These are phyloP conservation scores for Lanmaoa pseudosensibilis DNA, from an alignment of 768 basidiomycete species.

Conservation along the genomic window DNA sequence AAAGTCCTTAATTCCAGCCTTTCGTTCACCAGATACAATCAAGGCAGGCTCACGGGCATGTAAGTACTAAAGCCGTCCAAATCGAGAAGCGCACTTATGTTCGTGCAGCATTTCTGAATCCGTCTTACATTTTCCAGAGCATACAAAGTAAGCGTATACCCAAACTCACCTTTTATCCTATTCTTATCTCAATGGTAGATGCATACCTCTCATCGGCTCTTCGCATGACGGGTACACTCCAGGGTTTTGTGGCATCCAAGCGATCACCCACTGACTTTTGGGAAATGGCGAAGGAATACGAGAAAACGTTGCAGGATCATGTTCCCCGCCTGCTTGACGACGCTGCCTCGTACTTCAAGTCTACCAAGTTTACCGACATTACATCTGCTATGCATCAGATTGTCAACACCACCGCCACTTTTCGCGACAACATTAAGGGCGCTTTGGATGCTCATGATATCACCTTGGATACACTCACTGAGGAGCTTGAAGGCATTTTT, in stretches of 20 bases:
- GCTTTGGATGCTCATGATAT: constrained; percentile 5
- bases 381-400: constrained; percentile 6
- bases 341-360: not conserved
- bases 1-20: not conserved
- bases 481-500: constrained; percentile 16
- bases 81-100: not conserved
- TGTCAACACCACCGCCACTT: constrained; percentile 8
- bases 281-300: constrained; percentile 7
- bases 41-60: not conserved
- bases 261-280: constrained; percentile 7
- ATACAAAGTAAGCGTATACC: not conserved
- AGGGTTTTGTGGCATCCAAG: not conserved
- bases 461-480: constrained; percentile 3
- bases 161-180: not conserved
- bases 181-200: not conserved
- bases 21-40: not conserved
- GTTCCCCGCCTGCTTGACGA: constrained; percentile 5
- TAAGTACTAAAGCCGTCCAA: not conserved
- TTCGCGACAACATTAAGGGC: constrained; percentile 11
- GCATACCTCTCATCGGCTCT: not conserved
- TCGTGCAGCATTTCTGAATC: not conserved
- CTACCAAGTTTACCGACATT: constrained; percentile 8
- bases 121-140: not conserved
- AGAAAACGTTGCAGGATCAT: not conserved
- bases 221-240: not conserved